Evolutionary conservation across 805 yeast genomes (phyloP).

Genomic region (Wickerhamiella azymoides): DNA sequence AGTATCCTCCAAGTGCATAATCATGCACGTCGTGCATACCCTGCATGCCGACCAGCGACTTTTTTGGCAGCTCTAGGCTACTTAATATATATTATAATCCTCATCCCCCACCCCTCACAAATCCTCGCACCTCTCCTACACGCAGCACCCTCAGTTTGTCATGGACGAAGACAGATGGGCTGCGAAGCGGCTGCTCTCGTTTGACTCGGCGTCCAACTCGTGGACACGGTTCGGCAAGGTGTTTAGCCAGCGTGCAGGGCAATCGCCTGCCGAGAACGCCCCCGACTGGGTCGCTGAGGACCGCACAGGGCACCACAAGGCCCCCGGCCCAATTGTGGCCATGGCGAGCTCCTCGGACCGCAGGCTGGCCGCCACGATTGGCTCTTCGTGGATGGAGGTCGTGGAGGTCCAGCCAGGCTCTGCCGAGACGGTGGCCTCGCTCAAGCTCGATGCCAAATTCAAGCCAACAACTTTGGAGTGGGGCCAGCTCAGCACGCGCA

Average conservation of each 20-base stretch:
- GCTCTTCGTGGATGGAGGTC: slow-evolving; percentile 18
- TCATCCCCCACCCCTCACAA: too few relatives aligned
- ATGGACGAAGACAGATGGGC: slow-evolving; percentile 15
- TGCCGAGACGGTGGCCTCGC: slow-evolving; percentile 11
- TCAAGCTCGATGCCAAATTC: slow-evolving; percentile 18
- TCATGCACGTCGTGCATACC: too few relatives aligned
- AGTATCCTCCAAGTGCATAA: too few relatives aligned
- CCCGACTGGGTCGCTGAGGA: neutral
- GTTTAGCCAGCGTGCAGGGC: slow-evolving; percentile 8
- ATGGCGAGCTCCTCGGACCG: slow-evolving; percentile 21
- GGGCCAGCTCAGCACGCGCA: slow-evolving; percentile 20
- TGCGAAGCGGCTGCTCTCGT: slow-evolving; percentile 15
- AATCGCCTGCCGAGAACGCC: neutral
- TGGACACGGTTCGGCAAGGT: slow-evolving; percentile 17
- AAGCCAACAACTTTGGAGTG: slow-evolving; percentile 24
- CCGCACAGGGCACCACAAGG: slow-evolving; percentile 3
- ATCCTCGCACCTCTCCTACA: too few relatives aligned
- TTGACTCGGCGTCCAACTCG: slow-evolving; percentile 15
- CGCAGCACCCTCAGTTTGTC: neutral
- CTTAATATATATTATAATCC: too few relatives aligned
- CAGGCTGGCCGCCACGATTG: slow-evolving; percentile 20
- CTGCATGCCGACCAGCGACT: too few relatives aligned
- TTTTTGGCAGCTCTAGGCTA: too few relatives aligned
- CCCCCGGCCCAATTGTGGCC: slow-evolving; percentile 17
- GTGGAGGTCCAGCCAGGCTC: slow-evolving; percentile 5